Evolutionary conservation across 305 asterid species (phyloP), one percentile per base, ranked within the genome.

Genomic region (Fraxinus dipetala): DNA sequence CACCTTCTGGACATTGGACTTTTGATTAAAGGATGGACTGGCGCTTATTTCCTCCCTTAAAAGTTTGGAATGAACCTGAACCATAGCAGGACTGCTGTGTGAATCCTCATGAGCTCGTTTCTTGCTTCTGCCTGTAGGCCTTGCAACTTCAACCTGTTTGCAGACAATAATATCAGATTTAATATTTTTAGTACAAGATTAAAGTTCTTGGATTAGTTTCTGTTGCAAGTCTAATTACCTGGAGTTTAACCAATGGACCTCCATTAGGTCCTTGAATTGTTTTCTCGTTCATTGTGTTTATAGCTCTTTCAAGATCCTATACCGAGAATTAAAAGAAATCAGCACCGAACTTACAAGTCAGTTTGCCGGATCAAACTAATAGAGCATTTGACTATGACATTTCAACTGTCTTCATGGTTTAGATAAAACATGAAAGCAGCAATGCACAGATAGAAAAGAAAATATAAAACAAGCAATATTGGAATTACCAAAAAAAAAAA

Each of bases 91-190:
- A 80, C 81, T 87, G 88, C 86, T 85, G 81, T 89, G 91, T 18
- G 92, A 90, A 78, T 84, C 88, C 86, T 92, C 99, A 83, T 86
- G 97, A 75, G 73, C 88, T 83, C 98, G 92, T 84, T 95, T 95
- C 92, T 86, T 94, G 89, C 80, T 94, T 86, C 79, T 90, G 65
- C 89, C 96, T 88, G 86, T 81, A 28, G 99, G 97, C 87, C 94
- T 91, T 45, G 99, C 99, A 79, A 95, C 89, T 90, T 95, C 99
- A 81, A 95, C 94, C 99, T 95, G 90, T 78, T 82, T 84, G 86
- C 74, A 89, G 67, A 86, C 36, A 80, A 69, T 38, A 75, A 74
- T 31, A 72, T 48, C 61, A 61, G 35, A 77, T 35, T 2, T 16
- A 69, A 51, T 48, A 76, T 74, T 69, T 82, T 72, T 75, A 75